phyloP scores from a whole-genome alignment of 257 asterid genomes.

The Ballota nigra region DNA sequence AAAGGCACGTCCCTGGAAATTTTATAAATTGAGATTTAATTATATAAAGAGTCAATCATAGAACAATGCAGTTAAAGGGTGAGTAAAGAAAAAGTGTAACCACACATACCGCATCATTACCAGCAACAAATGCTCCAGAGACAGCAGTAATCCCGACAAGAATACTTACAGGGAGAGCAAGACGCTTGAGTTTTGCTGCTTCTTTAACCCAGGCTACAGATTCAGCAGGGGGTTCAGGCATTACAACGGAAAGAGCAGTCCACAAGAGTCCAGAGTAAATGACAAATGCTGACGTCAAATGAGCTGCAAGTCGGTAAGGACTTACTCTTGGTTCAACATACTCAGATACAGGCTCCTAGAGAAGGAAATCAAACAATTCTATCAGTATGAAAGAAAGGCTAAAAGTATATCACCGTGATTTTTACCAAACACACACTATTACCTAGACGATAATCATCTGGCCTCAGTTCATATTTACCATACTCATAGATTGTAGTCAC shows the following conservation, averaged over 20 bases:
- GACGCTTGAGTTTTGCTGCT: conserved; percentile 81
- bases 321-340: conserved; percentile 90
- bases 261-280: conserved; percentile 88
- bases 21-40: conserved; percentile 11
- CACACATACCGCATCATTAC: conserved; percentile 90
- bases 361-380: conserved; percentile 28
- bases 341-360: conserved; percentile 82
- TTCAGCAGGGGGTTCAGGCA: conserved; percentile 95
- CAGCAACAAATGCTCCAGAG: conserved; percentile 99
- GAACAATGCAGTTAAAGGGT: background rate
- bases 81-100: conserved; percentile 12
- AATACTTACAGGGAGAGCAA: conserved; percentile 76
- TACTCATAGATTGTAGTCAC: too few species aligned
- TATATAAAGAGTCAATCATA: conserved; percentile 3
- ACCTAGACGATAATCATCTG: too few species aligned
- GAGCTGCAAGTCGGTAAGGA: conserved; percentile 96
- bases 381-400: too few species aligned
- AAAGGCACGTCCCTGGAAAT: conserved; percentile 80
- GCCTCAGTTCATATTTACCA: too few species aligned
- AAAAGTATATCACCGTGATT: too few species aligned
- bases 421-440: too few species aligned
- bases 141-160: conserved; percentile 87
- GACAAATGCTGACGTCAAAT: conserved; percentile 89
- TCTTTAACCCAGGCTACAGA: conserved; percentile 79
- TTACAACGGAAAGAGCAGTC: conserved; percentile 90